Evolutionary conservation across 371 early-diverging fungal genomes (phyloP), one percentile per base, ranked within the genome.

Genomic region (Haplosporangium sp.): DNA sequence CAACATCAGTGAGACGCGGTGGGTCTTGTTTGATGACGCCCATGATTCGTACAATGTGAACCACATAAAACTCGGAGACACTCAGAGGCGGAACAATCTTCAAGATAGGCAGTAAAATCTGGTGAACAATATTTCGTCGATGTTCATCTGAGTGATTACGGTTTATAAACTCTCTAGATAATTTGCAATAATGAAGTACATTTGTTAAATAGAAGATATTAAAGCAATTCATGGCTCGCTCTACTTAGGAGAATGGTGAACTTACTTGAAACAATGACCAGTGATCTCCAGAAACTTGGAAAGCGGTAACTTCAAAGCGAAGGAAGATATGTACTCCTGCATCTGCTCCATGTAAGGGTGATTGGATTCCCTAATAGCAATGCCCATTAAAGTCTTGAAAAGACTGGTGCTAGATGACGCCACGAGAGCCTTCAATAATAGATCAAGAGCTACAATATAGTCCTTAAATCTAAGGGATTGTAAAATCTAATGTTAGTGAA

Each of bases 291-390:
- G 61, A 61, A 88, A 88, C 42, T 85, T 82, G 6, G 64, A 55
- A 0, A 83, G 69, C 0, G 84, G 86, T 7, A 88, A 67, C 17
- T 82, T 78, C 34, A 82, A 58, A 0, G 89, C 78, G 53, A 86
- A 89, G 0, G 70, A 83, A 0, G 84, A 75, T 9, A 89, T 78
- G 34, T 65, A 64, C 4, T 68, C 71, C 7, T 83, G 74, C 19
- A 90, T 85, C 8, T 69, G 75, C 19, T 83, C 77, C 15, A 86
- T 85, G 53, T 89, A 88, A 0, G 82, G 71, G 58, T 92, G 89
- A 13, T 89, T 76, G 3, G 81, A 70, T 48, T 91, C 88, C 48
- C 90, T 87, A 45, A 91, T 87, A 45, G 92, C 78, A 11, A 89
- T 84, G 0, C 84, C 81, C 37, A 88, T 78, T 35, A 93, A 67